Evolutionary conservation across 2,329 filamentous ascomycete species (phyloP), one percentile per base, ranked within the genome.

Genomic region (Thelonectria olida): DNA sequence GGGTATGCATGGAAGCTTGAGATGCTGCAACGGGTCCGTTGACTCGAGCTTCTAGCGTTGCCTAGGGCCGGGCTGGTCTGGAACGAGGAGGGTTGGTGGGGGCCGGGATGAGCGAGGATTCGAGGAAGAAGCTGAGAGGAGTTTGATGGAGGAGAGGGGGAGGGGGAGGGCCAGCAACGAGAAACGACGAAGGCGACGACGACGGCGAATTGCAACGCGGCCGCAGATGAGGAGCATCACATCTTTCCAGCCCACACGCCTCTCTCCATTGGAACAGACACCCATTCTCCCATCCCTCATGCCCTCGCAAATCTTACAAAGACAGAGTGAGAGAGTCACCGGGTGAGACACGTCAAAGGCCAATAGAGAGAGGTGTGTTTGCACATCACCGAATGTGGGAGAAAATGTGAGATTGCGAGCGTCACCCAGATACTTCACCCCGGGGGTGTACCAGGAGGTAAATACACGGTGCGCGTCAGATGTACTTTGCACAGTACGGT

Each of bases 121-220:
- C 23, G 22, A 47, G 22, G 41, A 51, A 42, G 49, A 36, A 38
- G 27, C 27, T 22, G 19, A 45, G 25, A 45, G 27, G 31, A 23
- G 17, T 25, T 47, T 19, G 28, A 31, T 7, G 34, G 36, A 54
- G 19, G 28, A 66, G 48, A 44, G 17, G 39, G 8, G 36, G 19
- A 53, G 44, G 15, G 50, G 52, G 48, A 48, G 56, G 65, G 48
- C 61, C 62, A 61, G 45, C 58, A 59, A 58, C 47, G 56, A 65
- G 58, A 39, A 49, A 59, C 54, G 49, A 51, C 44, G 39, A 54
- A 44, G 58, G 55, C 38, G 34, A 55, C 51, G 44, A 61, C 52
- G 56, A 48, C 67, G 54, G 57, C 31, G 20, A 57, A 58, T 44
- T 31, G 49, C 48, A 28, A 60, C 4, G 44, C 44, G 7, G 28